Conservation (phyloP, 441 rosid genomes). For the Viola pubescens region DNA sequence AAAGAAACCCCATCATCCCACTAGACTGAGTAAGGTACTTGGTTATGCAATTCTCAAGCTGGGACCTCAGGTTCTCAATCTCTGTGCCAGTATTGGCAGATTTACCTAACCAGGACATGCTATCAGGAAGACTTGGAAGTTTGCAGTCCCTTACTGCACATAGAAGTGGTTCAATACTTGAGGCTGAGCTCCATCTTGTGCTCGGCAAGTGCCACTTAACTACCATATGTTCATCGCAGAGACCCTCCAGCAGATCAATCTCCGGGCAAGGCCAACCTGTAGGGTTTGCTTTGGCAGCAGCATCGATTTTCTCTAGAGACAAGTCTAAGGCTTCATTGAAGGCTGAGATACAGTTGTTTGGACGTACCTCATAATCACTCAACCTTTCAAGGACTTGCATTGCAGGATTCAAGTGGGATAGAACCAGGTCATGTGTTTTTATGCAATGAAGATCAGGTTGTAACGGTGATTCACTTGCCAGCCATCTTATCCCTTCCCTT, state of each 20-base stretch:
- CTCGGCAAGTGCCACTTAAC: constrained; percentile 55
- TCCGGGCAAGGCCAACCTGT: constrained; percentile 83
- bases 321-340: constrained; percentile 76
- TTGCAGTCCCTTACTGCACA: constrained; percentile 40
- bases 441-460: constrained; percentile 55
- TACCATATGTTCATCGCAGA: constrained; percentile 29
- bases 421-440: constrained; percentile 49
- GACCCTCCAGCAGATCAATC: constrained; percentile 38
- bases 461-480: constrained; percentile 62
- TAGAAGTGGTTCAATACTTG: constrained; percentile 35
- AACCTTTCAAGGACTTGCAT: constrained; percentile 42
- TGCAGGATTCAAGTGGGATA: constrained; percentile 44
- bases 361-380: constrained; percentile 41
- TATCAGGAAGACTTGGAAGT: constrained; percentile 55
- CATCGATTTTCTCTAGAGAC: constrained; percentile 36
- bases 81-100: constrained; percentile 44
- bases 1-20: constrained; percentile 48
- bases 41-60: constrained; percentile 57
- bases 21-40: constrained; percentile 55
- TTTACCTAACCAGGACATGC: constrained; percentile 44
- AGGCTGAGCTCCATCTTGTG: constrained; percentile 58
- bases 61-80: constrained; percentile 39
- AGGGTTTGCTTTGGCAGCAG: constrained; percentile 59
- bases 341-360: constrained; percentile 59
- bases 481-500: constrained; percentile 77